These are phyloP conservation scores for Akanthomyces muscarius DNA, from an alignment of 2,329 filamentous ascomycete species.

Conservation along the genomic window DNA sequence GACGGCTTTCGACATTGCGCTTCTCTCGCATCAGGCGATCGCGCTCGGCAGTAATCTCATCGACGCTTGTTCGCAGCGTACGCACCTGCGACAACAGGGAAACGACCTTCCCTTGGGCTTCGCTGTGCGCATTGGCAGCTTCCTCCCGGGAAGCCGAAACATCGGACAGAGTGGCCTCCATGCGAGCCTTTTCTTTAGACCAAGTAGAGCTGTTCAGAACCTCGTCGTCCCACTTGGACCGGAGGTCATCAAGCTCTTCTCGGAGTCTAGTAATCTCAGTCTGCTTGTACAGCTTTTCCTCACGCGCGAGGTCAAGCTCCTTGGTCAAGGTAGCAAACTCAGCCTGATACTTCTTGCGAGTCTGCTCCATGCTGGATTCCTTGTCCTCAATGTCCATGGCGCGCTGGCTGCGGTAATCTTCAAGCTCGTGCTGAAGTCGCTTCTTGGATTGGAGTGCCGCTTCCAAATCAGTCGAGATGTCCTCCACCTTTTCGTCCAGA, in stretches of 20 bases:
- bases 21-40: constrained; percentile 86
- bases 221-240: constrained; percentile 97
- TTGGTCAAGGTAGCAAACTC: constrained; percentile 87
- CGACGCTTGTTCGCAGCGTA: constrained; percentile 73
- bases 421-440: constrained; percentile 91
- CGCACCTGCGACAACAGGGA: constrained; percentile 86
- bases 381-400: constrained; percentile 97
- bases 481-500: constrained; percentile 86
- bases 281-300: constrained; percentile 81
- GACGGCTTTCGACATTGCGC: constrained; percentile 76
- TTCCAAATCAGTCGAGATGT: constrained; percentile 84
- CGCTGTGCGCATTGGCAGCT: constrained; percentile 87
- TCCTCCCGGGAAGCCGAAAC: constrained; percentile 90
- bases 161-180: constrained; percentile 86
- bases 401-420: constrained; percentile 92
- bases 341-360: constrained; percentile 92
- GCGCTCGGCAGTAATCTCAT: constrained; percentile 80
- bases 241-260: constrained; percentile 92
- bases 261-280: constrained; percentile 81
- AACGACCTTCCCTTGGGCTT: constrained; percentile 90
- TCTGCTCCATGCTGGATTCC: constrained; percentile 93
- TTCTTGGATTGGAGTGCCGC: constrained; percentile 85
- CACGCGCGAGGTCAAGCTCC: constrained; percentile 88
- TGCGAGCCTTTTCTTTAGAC: constrained; percentile 93
- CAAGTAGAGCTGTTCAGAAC: constrained; percentile 96